Evolutionary conservation across 169 alveolate species (phyloP).

Genomic region (Pseudocohnilembus persalinus): DNA sequence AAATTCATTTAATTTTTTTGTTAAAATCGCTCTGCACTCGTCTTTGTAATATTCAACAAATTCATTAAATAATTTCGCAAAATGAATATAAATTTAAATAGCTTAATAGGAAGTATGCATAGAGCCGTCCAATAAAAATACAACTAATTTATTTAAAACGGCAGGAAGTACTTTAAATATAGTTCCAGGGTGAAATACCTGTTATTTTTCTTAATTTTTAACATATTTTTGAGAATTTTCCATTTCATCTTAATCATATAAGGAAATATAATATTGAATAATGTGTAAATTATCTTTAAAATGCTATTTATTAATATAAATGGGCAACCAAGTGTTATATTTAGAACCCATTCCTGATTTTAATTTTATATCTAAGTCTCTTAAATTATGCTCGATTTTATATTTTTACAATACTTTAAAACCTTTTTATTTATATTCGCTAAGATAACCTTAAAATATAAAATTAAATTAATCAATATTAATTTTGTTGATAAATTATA

Average conservation of each 20-base stretch:
- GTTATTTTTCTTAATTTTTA: not conserved
- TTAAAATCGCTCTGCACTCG: not conserved
- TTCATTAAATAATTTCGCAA: not conserved
- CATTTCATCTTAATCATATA: not conserved
- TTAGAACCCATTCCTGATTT: not conserved
- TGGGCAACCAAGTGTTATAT: not conserved
- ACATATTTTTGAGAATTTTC: not conserved
- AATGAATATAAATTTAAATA: not conserved
- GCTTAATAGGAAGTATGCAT: not conserved
- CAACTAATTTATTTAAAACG: not conserved
- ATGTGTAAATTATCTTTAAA: not conserved
- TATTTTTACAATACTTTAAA: not conserved
- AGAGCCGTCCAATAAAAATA: not conserved
- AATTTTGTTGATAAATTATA: no score
- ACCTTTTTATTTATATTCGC: not conserved
- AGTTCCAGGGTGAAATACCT: not conserved
- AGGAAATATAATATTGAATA: no score
- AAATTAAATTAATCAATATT: no score
- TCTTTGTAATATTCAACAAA: not conserved
- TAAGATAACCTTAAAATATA: no score
- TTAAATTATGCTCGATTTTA: no score
- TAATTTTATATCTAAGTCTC: no score
- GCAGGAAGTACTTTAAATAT: not conserved
- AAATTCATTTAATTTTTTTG: no score
- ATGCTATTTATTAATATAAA: not conserved